Evolutionary conservation across 106 monocot species (phyloP), one percentile per base, ranked within the genome.

Genomic region (Chionographis japonica): DNA sequence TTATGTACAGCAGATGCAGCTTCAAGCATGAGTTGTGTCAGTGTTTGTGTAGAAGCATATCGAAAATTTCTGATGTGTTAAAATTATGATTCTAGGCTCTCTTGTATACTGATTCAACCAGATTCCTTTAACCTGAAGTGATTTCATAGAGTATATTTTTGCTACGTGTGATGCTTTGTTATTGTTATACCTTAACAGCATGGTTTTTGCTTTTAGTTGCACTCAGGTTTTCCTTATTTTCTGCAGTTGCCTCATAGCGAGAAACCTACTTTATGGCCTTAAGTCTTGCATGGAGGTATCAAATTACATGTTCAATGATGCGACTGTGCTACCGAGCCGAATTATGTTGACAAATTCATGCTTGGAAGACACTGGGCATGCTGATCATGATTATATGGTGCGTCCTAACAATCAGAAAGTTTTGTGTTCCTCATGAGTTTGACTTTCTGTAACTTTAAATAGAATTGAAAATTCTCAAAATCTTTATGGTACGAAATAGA

Each of bases 201-300:
- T 39, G 39, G 1, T 12, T 18, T 12, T 14, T 54, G 2, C 14
- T 8, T 37, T 18, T 41, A n/a, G 40, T 9, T 57, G 50, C n/a
- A 37, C 65, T 83, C 27, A 59, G 58, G 16, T 63, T 52, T 37
- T 72, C 11, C 13, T n/a, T n/a, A n/a, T 56, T 54, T 40, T 61
- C 14, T 81, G 67, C 86, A 98, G 98, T 81, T 98, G 98, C 68
- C 87, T 98, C 41, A 93, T 98, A 52, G 89, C 98, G 13, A 87
- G 98, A 76, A 98, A 98, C 68, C 63, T 98, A 55, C 85, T 98
- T 62, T 76, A 83, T 80, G 98, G 98, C 20, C 67, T 98, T 79
- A 98, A 93, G 74, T 83, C 98, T 51, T 98, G 98, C 67, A 42
- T 73, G 40, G 98, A 98, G 59, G 90, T 98, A 52, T 73, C 82